Conservation (phyloP, 2,329 filamentous ascomycete species). For the Arthrobotrys sphaeroides region DNA sequence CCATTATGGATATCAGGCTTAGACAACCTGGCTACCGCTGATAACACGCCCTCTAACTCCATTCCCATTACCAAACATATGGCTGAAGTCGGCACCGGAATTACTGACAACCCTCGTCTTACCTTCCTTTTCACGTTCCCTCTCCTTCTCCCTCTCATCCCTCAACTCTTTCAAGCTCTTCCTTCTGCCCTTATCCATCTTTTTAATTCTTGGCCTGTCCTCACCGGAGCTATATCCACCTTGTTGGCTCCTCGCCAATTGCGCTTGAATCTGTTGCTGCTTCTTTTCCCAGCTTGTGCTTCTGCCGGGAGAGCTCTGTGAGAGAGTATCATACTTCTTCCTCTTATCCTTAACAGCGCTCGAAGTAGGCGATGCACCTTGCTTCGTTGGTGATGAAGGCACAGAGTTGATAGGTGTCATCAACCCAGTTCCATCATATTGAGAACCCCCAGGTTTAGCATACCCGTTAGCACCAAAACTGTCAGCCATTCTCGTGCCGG, state of each 20-base stretch:
- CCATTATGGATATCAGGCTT: not conserved
- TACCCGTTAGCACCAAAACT: slow-evolving; percentile 13
- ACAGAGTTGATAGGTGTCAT: slow-evolving; percentile 30
- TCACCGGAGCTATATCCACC: not conserved
- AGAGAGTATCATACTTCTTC: slow-evolving; percentile 41
- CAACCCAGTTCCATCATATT: not conserved
- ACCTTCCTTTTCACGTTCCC: slow-evolving; percentile 33
- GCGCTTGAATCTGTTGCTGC: slow-evolving; percentile 26
- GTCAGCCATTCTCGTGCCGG: slow-evolving; percentile 15
- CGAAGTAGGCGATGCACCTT: not conserved
- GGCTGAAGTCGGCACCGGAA: slow-evolving; percentile 39
- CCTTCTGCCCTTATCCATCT: slow-evolving; percentile 22
- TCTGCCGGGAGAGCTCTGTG: slow-evolving; percentile 37
- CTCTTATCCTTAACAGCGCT: slow-evolving; percentile 25
- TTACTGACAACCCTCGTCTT: slow-evolving; percentile 40
- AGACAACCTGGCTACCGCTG: slow-evolving; percentile 50
- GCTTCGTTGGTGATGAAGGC: slow-evolving; percentile 33
- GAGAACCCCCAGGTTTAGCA: not conserved
- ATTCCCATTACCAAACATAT: slow-evolving; percentile 24
- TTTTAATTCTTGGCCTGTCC: slow-evolving; percentile 14
- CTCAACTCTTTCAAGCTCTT: slow-evolving; percentile 27
- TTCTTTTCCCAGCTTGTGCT: slow-evolving; percentile 47
- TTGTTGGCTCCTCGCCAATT: slow-evolving; percentile 8
- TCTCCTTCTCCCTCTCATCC: slow-evolving; percentile 20
- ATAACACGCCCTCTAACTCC: slow-evolving; percentile 40